Evolutionary conservation across 2,329 filamentous ascomycete species (phyloP).

Genomic region (Didymellaceae sp.): DNA sequence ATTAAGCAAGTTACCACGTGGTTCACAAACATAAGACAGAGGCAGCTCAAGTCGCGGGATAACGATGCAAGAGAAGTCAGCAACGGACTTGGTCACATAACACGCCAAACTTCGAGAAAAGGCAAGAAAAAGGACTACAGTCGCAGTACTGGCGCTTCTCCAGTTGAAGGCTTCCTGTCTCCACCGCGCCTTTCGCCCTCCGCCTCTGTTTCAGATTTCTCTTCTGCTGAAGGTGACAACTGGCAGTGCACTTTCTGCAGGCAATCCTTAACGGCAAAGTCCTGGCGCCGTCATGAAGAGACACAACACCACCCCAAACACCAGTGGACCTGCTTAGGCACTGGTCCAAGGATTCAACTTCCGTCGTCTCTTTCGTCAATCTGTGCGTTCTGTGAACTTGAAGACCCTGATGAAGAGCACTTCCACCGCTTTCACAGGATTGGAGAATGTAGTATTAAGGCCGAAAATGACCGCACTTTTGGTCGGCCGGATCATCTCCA

Average conservation of each 20-base stretch:
- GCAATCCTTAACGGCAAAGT: conserved; percentile 38
- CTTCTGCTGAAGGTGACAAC: conserved; percentile 21
- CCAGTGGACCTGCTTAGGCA: conserved; percentile 44
- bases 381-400: conserved; percentile 41
- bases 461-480: conserved; percentile 39
- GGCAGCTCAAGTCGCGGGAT: conserved; percentile 25
- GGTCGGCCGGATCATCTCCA: conserved; percentile 43
- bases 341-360: conserved; percentile 30
- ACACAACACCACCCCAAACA: conserved; percentile 44
- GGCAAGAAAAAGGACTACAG: conserved; percentile 49
- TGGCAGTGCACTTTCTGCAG: conserved; percentile 48
- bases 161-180: conserved; percentile 18
- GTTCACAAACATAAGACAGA: conserved; percentile 45
- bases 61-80: background rate
- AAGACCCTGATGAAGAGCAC: conserved; percentile 40
- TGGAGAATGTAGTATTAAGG: conserved; percentile 37
- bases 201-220: conserved; percentile 5
- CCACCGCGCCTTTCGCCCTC: conserved; percentile 16
- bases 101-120: conserved; percentile 27
- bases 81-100: background rate
- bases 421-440: conserved; percentile 38
- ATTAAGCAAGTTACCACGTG: conserved; percentile 46
- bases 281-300: conserved; percentile 48
- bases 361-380: conserved; percentile 17
- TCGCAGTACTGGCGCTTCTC: conserved; percentile 21